These are phyloP conservation scores for Pseudevernia furfuracea DNA, from an alignment of 495 filamentous ascomycete species.

Conservation along the genomic window DNA sequence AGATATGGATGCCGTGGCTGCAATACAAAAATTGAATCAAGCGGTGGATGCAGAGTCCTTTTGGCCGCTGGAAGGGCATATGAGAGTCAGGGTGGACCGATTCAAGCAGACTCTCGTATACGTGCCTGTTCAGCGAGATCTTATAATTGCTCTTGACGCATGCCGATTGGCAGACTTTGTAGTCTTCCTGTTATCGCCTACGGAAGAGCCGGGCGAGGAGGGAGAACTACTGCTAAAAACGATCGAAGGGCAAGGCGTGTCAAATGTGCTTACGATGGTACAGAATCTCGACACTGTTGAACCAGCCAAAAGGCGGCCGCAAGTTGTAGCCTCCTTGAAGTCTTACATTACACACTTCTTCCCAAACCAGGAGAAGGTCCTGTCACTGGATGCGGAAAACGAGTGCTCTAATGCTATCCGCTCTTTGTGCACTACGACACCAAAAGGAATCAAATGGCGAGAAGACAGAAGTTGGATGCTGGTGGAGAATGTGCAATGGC, in stretches of 20 bases:
- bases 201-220: conserved; percentile 71
- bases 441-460: conserved; percentile 88
- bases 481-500: conserved; percentile 71
- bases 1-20: conserved; percentile 56
- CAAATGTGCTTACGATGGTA: conserved; percentile 71
- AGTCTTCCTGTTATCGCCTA: conserved; percentile 69
- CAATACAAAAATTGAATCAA: conserved; percentile 61
- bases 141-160: conserved; percentile 72
- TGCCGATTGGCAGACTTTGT: conserved; percentile 86
- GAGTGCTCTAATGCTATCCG: conserved; percentile 85
- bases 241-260: conserved; percentile 88
- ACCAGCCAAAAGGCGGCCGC: conserved; percentile 64
- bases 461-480: conserved; percentile 93
- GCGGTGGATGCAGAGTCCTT: conserved; percentile 71
- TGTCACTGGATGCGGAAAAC: conserved; percentile 74
- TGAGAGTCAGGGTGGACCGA: conserved; percentile 66
- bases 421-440: conserved; percentile 78
- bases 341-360: conserved; percentile 92
- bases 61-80: conserved; percentile 48
- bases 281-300: conserved; percentile 72
- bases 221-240: conserved; percentile 76
- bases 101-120: conserved; percentile 93
- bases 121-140: conserved; percentile 59
- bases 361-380: conserved; percentile 77
- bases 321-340: conserved; percentile 71